Evolutionary conservation across 169 alveolate species (phyloP), one percentile per base, ranked within the genome.

Genomic region (Plasmodium chabaudi): DNA sequence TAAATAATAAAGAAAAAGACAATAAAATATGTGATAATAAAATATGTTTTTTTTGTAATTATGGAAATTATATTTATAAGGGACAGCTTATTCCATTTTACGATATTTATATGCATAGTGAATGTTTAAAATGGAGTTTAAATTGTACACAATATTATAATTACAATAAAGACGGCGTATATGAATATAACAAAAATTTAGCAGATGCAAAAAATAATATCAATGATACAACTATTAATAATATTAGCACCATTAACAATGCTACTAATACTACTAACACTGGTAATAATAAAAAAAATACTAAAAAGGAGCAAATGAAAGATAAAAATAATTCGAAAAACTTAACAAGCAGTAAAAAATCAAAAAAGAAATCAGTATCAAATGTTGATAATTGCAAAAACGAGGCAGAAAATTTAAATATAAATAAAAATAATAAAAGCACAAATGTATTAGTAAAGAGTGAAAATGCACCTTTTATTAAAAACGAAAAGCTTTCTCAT

Each of bases 61-160:
- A 61, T 47, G 82, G 84, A 13, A 56, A 79, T 60, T 79, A 79
- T 47, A 12, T 89, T 60, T 72, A 86, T 61, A 72, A 93, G 39
- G 95, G 95, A 60, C 71, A 86, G 23, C 42, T 93, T 71, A 47
- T 93, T 4, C 95, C 95, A n/a, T 93, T 93, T 89, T 87, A 93
- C 51, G 91, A 93, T 69, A 89, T 93, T 9, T 89, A 60, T 77
- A 63, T 93, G 21, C 95, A 93, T 53, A 87, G 93, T 55, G 95
- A 93, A 53, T 93, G 95, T 56, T 49, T 93, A 51, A 91, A 89
- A 27, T 93, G 95, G 95, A 89, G 94, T n/a, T 56, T 93, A 75
- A 89, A 88, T 53, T 88, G 93, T 56, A 88, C 69, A 6, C 93
- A 93, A 47, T 87, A 63, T 63, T 87, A 92, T 23, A 86, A 87